These are phyloP conservation scores for Brassica nigra DNA, from an alignment of 345 rosid genomes.

Conservation along the genomic window DNA sequence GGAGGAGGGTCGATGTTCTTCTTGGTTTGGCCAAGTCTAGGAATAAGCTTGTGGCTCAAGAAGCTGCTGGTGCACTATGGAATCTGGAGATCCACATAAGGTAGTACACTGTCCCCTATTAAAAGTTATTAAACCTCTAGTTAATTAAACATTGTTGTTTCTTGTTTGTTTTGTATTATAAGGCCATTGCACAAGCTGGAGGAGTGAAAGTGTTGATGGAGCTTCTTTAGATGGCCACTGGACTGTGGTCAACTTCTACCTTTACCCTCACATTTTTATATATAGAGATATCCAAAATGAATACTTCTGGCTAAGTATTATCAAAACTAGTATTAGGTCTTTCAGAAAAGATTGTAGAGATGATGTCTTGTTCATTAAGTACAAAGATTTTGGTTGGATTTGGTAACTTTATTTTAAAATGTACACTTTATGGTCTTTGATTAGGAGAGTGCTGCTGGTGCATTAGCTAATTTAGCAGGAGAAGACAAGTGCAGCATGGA, in stretches of 20 bases:
- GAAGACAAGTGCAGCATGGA: conserved; percentile 74
- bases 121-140: neutral
- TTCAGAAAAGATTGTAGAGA: neutral
- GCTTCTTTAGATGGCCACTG: conserved; percentile 71
- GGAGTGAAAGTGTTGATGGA: conserved; percentile 42
- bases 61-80: conserved; percentile 40
- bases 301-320: neutral
- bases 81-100: conserved; percentile 82
- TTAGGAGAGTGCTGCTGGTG: conserved; percentile 88
- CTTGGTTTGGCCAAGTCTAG: conserved; percentile 66
- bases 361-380: neutral
- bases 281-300: neutral
- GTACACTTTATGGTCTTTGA: neutral
- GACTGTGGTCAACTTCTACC: conserved; percentile 67
- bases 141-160: conserved; percentile 1
- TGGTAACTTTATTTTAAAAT: neutral
- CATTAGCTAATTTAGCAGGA: conserved; percentile 81
- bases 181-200: no score
- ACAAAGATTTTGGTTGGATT: conserved; percentile 1
- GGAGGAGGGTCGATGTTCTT: conserved; percentile 69
- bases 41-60: conserved; percentile 80
- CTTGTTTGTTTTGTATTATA: conserved; percentile 23
- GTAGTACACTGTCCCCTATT: conserved; percentile 33
- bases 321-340: neutral
- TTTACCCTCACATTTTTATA: conserved; percentile 13